Conservation (phyloP, 2,329 filamentous ascomycete genomes). For the Pyrenochaeta sp. region DNA sequence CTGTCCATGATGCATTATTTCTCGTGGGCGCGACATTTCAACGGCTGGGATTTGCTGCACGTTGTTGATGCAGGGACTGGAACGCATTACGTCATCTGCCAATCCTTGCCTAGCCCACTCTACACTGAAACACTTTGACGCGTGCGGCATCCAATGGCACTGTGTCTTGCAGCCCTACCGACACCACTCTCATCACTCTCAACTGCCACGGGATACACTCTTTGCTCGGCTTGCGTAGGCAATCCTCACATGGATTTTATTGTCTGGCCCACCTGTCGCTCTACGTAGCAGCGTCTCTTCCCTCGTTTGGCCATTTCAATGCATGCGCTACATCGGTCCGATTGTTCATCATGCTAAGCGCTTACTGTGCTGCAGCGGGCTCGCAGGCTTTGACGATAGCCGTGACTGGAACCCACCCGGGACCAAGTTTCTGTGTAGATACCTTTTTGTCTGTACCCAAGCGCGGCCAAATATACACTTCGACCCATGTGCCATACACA, state of each 20-base stretch:
- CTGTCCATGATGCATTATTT: too few relatives aligned
- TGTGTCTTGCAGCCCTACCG: too few relatives aligned
- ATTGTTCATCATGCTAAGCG: conserved; percentile 5
- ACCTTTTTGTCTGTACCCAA: too few relatives aligned
- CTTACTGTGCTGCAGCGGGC: conserved; percentile 1
- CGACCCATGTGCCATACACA: too few relatives aligned
- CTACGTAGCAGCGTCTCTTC: background rate
- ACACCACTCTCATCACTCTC: conserved; percentile 22
- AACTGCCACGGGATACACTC: conserved; percentile 19
- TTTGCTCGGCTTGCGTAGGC: conserved; percentile 23
- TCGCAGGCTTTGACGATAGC: background rate
- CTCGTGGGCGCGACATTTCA: too few relatives aligned
- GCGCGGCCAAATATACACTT: too few relatives aligned
- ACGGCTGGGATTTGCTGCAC: background rate
- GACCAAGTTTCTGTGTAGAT: too few relatives aligned
- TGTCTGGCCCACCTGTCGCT: conserved; percentile 1
- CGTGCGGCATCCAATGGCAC: conserved; percentile 18
- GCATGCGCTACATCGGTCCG: conserved; percentile 2
- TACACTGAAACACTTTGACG: conserved; percentile 29
- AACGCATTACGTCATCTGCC: conserved; percentile 27
- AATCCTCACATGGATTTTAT: background rate
- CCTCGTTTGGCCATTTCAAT: too few relatives aligned
- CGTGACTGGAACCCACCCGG: too few relatives aligned
- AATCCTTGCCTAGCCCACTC: conserved; percentile 13
- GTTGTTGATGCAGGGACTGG: background rate